phyloP scores from a whole-genome alignment of 805 yeast genomes.

The Barnettozyma siamensis region DNA sequence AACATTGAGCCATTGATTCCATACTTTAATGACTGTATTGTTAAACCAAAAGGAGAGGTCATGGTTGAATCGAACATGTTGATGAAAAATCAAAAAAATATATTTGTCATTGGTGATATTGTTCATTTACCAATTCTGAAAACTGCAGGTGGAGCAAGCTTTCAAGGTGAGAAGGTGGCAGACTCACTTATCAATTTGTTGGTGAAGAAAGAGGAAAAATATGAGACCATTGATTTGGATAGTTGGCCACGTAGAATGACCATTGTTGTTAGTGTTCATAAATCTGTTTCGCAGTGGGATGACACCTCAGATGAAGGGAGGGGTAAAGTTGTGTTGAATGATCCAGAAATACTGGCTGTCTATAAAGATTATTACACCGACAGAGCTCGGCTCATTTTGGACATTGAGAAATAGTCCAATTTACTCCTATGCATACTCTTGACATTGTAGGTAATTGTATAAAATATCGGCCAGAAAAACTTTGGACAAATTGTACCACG shows the following conservation, averaged over 20 bases:
- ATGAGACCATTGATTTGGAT: constrained; percentile 7
- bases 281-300: constrained; percentile 16
- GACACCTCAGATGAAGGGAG: constrained; percentile 14
- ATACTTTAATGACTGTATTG: constrained; percentile 21
- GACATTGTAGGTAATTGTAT: too few relatives aligned
- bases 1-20: constrained; percentile 28
- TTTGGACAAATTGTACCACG: too few relatives aligned
- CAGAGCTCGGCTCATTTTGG: constrained; percentile 5
- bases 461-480: too few relatives aligned
- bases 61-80: constrained; percentile 23
- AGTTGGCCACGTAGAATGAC: constrained; percentile 19
- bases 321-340: constrained; percentile 25
- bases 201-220: constrained; percentile 7
- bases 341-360: constrained; percentile 20
- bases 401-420: constrained; percentile 5
- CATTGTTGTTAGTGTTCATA: constrained; percentile 19
- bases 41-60: constrained; percentile 18
- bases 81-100: constrained; percentile 20
- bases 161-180: constrained; percentile 4
- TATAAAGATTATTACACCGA: constrained; percentile 26
- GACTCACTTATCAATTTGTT: constrained; percentile 12
- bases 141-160: background rate
- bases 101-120: constrained; percentile 35
- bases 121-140: constrained; percentile 28
- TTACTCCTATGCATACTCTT: too few relatives aligned